Evolutionary conservation across 140 eudicot genomes (phyloP).

Genomic region (Flaveria floridana): DNA sequence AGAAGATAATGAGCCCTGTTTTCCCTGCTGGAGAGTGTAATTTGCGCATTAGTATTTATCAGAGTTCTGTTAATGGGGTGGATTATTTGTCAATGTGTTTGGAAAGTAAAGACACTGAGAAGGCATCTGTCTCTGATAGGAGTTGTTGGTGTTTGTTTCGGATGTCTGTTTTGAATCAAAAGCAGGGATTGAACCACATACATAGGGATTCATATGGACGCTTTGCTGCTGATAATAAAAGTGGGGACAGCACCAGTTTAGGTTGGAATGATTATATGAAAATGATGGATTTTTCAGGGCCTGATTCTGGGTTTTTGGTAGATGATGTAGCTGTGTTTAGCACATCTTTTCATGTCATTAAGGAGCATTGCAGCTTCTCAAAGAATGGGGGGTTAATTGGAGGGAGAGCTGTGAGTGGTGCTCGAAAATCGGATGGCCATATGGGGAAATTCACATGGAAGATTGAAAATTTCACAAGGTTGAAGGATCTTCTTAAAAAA

Average conservation of each 20-base stretch:
- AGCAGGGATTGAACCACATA: slow-evolving; percentile 78
- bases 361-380: slow-evolving; percentile 71
- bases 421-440: slow-evolving; percentile 85
- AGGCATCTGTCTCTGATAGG: slow-evolving; percentile 59
- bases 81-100: slow-evolving; percentile 96
- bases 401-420: slow-evolving; percentile 56
- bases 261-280: slow-evolving; percentile 99
- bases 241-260: slow-evolving; percentile 96
- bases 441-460: slow-evolving; percentile 94
- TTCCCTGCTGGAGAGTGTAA: slow-evolving; percentile 99
- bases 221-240: slow-evolving; percentile 91
- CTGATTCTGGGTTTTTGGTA: slow-evolving; percentile 74
- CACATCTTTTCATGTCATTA: slow-evolving; percentile 89
- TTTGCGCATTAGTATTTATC: slow-evolving; percentile 89
- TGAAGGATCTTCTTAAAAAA: slow-evolving; percentile 93
- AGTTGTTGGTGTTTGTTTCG: slow-evolving; percentile 99
- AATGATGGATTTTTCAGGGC: slow-evolving; percentile 73
- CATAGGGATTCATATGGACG: slow-evolving; percentile 96
- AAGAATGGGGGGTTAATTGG: slow-evolving; percentile 68
- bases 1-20: slow-evolving; percentile 98
- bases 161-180: slow-evolving; percentile 96
- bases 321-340: slow-evolving; percentile 94
- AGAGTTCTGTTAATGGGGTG: slow-evolving; percentile 86
- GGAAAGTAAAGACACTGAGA: slow-evolving; percentile 97
- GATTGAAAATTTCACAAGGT: slow-evolving; percentile 86